Conservation (phyloP, 2,329 filamentous ascomycete genomes). For the Fusarium sp. region DNA sequence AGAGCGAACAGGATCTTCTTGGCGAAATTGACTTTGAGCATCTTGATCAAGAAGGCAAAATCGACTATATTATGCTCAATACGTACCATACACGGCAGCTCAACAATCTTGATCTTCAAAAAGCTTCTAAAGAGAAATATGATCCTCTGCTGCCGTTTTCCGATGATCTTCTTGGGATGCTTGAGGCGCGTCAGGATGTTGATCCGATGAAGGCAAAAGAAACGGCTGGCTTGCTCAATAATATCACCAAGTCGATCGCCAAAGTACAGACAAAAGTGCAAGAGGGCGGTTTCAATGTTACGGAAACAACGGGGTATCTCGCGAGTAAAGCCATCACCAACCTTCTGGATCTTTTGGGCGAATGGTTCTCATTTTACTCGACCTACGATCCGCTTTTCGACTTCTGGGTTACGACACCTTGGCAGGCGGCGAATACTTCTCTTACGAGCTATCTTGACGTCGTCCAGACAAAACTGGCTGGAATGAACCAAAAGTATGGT, state of each 20-base stretch:
- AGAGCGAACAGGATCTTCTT: conserved; percentile 8
- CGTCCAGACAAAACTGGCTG: conserved; percentile 10
- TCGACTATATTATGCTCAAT: conserved; percentile 27
- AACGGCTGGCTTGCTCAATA: conserved; percentile 4
- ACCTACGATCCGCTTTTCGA: conserved; percentile 27
- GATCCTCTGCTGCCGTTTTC: not conserved
- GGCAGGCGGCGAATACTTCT: conserved; percentile 3
- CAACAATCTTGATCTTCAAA: conserved; percentile 20
- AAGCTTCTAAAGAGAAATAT: not conserved
- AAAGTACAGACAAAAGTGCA: conserved; percentile 13
- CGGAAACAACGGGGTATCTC: conserved; percentile 18
- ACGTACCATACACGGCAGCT: conserved; percentile 20
- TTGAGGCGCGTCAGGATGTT: conserved; percentile 26
- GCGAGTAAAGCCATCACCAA: conserved; percentile 9
- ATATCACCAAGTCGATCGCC: conserved; percentile 17
- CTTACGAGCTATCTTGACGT: not conserved
- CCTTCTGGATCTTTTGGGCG: conserved; percentile 2
- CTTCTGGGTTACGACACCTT: conserved; percentile 29
- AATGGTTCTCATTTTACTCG: conserved; percentile 28
- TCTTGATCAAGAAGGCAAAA: conserved; percentile 25
- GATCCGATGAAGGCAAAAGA: conserved; percentile 25
- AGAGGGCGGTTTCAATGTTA: conserved; percentile 13
- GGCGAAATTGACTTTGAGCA: conserved; percentile 9
- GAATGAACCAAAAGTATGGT: conserved; percentile 11
- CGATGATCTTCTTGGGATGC: conserved; percentile 4